These are phyloP conservation scores for Rhytidhysteron rufulum DNA, from an alignment of 2,329 filamentous ascomycete genomes.

Conservation along the genomic window DNA sequence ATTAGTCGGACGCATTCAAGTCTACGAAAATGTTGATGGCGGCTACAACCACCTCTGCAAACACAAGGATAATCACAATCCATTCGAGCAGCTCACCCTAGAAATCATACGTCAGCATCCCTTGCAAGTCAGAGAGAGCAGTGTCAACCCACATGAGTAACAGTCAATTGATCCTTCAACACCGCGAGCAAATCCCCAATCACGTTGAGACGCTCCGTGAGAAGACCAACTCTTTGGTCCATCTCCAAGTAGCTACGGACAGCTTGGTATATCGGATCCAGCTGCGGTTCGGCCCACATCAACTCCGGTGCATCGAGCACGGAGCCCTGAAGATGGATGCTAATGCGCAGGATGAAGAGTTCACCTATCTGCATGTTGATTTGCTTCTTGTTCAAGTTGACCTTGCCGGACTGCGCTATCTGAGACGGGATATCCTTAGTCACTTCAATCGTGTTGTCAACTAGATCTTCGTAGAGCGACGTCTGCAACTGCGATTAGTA, in stretches of 20 bases:
- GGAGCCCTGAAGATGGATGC: constrained; percentile 94
- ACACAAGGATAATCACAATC: constrained; percentile 87
- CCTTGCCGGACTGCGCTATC: constrained; percentile 88
- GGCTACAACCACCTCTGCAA: constrained; percentile 89
- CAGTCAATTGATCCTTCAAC: constrained; percentile 90
- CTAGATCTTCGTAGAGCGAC: constrained; percentile 90
- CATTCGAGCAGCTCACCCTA: constrained; percentile 49
- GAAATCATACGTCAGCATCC: constrained; percentile 2
- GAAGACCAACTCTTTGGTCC: constrained; percentile 85
- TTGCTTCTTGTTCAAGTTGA: constrained; percentile 78
- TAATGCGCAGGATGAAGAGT: constrained; percentile 95
- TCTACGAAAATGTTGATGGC: constrained; percentile 94
- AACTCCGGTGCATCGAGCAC: constrained; percentile 95
- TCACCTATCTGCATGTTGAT: constrained; percentile 99
- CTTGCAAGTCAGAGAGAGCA: neutral
- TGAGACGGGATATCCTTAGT: constrained; percentile 92
- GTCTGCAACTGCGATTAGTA: constrained; percentile 52
- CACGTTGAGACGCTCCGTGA: constrained; percentile 87
- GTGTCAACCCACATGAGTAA: constrained; percentile 53
- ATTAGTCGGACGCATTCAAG: constrained; percentile 67
- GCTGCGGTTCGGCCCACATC: constrained; percentile 96
- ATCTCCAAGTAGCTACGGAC: constrained; percentile 96
- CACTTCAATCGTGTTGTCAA: constrained; percentile 87
- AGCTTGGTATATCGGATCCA: constrained; percentile 94
- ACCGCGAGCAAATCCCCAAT: constrained; percentile 92